These are phyloP conservation scores for Talaromyces wortmannii DNA, from an alignment of 495 filamentous ascomycete genomes.

Conservation along the genomic window DNA sequence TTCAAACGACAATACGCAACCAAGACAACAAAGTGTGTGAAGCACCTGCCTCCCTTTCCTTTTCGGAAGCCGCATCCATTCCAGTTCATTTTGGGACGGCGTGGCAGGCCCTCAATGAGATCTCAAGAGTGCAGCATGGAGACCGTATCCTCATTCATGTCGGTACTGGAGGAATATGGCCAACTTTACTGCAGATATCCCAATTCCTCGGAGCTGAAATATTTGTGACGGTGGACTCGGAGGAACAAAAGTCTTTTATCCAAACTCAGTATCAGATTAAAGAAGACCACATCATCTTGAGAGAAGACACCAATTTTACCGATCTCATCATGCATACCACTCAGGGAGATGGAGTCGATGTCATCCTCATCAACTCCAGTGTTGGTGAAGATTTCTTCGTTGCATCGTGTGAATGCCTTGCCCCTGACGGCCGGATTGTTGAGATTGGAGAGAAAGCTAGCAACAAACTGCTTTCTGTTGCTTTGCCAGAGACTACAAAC, in stretches of 20 bases:
- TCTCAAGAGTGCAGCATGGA: conserved; percentile 17
- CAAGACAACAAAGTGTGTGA: background rate
- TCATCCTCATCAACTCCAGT: conserved; percentile 33
- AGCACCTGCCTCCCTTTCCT: conserved; percentile 15
- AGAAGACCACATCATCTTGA: conserved; percentile 35
- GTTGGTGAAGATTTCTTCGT: conserved; percentile 18
- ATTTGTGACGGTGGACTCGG: conserved; percentile 20
- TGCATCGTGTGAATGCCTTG: conserved; percentile 30
- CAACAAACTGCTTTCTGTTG: conserved; percentile 19
- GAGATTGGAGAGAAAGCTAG: background rate
- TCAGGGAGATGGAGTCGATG: conserved; percentile 32
- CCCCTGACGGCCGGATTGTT: conserved; percentile 34
- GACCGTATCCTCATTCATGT: conserved; percentile 43
- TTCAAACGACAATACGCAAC: conserved; percentile 1
- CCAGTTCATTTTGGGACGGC: conserved; percentile 22
- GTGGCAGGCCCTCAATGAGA: conserved; percentile 19
- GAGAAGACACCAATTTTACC: conserved; percentile 33
- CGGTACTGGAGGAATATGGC: conserved; percentile 35
- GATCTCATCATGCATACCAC: conserved; percentile 39
- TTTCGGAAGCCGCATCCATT: conserved; percentile 18
- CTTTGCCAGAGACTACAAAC: conserved; percentile 10
- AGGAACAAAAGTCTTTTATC: background rate
- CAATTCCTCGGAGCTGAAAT: conserved; percentile 21
- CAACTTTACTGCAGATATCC: conserved; percentile 37
- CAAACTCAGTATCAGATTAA: background rate